Percentiles rank a stretch among this genome's conserved stretches.
phyloP scores from a whole-genome alignment of 1,139 yeast species.

The Protomyces inouyei region DNA sequence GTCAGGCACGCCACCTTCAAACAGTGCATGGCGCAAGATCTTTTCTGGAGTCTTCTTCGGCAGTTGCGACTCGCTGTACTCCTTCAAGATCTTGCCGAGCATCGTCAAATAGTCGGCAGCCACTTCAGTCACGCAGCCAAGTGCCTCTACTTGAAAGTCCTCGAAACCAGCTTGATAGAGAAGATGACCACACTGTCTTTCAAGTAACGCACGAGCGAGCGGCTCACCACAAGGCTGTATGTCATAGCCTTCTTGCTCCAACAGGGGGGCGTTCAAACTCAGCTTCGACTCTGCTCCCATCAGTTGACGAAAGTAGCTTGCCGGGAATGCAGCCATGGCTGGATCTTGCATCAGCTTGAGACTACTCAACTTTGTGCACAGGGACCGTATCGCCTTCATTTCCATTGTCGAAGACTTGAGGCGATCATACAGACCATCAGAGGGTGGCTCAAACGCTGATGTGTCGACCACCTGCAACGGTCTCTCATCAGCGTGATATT shows the following conservation, averaged over 20 bases:
- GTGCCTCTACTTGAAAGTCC: slow-evolving; percentile 69
- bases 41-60: slow-evolving; percentile 43
- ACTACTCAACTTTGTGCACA: slow-evolving; percentile 82
- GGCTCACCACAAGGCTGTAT: slow-evolving; percentile 24
- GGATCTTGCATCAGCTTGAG: slow-evolving; percentile 83
- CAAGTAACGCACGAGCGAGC: slow-evolving; percentile 45
- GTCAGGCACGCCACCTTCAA: slow-evolving; percentile 79
- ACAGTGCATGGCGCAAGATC: slow-evolving; percentile 55
- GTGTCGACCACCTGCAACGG: not conserved
- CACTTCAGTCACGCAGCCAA: slow-evolving; percentile 72
- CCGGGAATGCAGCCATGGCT: slow-evolving; percentile 14
- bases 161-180: slow-evolving; percentile 95
- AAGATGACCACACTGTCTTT: slow-evolving; percentile 67
- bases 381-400: slow-evolving; percentile 81
- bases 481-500: not conserved
- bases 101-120: slow-evolving; percentile 77
- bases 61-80: slow-evolving; percentile 54
- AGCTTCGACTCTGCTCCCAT: slow-evolving; percentile 16
- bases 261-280: not conserved
- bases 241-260: slow-evolving; percentile 47
- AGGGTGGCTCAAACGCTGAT: slow-evolving; percentile 1
- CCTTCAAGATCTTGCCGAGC: slow-evolving; percentile 63
- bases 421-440: slow-evolving; percentile 37
- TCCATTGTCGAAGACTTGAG: slow-evolving; percentile 63
- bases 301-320: slow-evolving; percentile 12